A percentile compares a stretch with the other conserved stretches of the same genome.
Conservation (phyloP, 2,329 filamentous ascomycete species). For the Botryosphaeria dothidea region DNA sequence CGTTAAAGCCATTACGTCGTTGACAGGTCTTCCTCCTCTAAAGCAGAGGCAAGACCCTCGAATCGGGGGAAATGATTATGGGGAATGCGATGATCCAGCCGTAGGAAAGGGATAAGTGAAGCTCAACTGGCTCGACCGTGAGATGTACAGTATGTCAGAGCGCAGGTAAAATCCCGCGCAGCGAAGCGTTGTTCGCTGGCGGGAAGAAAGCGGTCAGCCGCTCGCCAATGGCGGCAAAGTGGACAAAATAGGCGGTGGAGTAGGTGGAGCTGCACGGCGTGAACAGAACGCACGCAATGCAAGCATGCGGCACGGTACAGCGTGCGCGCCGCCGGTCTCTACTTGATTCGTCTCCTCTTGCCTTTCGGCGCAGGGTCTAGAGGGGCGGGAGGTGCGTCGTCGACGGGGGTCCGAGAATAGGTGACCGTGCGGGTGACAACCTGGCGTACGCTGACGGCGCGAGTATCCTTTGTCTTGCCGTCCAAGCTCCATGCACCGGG, state of each 20-base stretch:
- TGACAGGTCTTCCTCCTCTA: conserved; percentile 12
- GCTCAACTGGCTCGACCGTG: not conserved
- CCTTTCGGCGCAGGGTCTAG: conserved; percentile 90
- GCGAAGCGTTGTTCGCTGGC: not conserved
- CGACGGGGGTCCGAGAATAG: conserved; percentile 64
- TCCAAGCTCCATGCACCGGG: conserved; percentile 79
- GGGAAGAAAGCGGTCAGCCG: conserved; percentile 6
- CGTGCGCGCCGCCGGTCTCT: conserved; percentile 21
- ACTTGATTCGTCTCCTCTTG: conserved; percentile 78
- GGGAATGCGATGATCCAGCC: not conserved
- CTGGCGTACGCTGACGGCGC: conserved; percentile 73
- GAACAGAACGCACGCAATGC: not conserved
- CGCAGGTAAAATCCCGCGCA: not conserved
- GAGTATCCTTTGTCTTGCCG: conserved; percentile 51
- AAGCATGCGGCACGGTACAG: conserved; percentile 2
- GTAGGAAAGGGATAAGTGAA: not conserved
- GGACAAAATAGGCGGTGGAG: conserved; percentile 2
- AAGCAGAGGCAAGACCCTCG: not conserved
- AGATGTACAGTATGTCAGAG: not conserved
- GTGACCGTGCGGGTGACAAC: conserved; percentile 94
- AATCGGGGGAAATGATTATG: not conserved
- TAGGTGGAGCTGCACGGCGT: conserved; percentile 13
- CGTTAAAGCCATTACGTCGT: conserved; percentile 17
- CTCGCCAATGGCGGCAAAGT: conserved; percentile 14
- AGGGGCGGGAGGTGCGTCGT: conserved; percentile 48